Percentiles rank a stretch among this genome's conserved stretches.
Conservation (phyloP, 1,284 basidiomycete genomes). For the Heterobasidion irregulare region DNA sequence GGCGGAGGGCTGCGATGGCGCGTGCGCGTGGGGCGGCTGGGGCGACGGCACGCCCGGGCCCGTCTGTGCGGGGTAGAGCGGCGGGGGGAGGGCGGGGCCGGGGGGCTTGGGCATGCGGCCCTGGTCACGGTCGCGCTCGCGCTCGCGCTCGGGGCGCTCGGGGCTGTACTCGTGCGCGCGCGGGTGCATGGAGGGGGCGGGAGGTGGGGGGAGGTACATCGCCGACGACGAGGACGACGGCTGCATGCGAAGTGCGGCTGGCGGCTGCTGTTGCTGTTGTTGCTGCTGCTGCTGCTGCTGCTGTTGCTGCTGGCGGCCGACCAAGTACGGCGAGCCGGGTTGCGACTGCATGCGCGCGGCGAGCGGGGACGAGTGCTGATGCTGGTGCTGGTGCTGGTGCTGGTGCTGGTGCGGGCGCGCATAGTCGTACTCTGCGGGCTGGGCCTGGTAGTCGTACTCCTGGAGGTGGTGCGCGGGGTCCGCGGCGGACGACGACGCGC, state of each 20-base stretch:
- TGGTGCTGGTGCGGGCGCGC: neutral
- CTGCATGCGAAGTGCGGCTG: conserved; percentile 1
- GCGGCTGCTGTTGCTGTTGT: neutral
- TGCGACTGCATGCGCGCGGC: neutral
- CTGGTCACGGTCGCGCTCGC: neutral
- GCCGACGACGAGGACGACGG: conserved; percentile 13
- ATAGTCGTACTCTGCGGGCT: neutral
- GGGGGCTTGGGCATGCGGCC: conserved; percentile 2
- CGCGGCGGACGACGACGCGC: neutral
- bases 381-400: neutral
- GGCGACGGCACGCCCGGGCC: conserved; percentile 15
- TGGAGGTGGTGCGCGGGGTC: neutral
- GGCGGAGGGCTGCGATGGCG: conserved; percentile 10
- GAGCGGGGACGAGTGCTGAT: neutral
- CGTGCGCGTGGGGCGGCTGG: conserved; percentile 10
- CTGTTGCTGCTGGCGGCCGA: neutral
- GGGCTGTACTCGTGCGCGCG: neutral
- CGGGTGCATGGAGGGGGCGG: conserved; percentile 4
- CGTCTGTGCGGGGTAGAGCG: conserved; percentile 17
- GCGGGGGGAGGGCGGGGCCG: conserved; percentile 15
- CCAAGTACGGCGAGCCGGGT: neutral
- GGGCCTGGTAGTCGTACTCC: neutral
- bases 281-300: conserved; percentile 4
- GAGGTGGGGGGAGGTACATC: conserved; percentile 14
- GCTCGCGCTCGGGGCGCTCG: neutral